Percentiles rank a stretch among this genome's conserved stretches.
Conservation (phyloP, 148 eudicot genomes). For the Rhododendron griersonianum region DNA sequence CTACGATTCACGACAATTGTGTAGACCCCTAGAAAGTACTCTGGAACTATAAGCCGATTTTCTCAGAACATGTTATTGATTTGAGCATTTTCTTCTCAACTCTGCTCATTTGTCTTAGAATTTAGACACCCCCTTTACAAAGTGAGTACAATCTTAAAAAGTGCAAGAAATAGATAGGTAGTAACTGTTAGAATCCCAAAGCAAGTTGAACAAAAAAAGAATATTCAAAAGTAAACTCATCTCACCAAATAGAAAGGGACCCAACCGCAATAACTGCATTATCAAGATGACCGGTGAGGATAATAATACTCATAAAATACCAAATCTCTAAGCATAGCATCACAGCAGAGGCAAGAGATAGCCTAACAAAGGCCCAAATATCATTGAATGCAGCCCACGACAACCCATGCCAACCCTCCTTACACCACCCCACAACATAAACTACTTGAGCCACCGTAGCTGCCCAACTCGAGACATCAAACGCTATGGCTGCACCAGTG, state of each 20-base stretch:
- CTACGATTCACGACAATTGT: neutral
- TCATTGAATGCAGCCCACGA: conserved; percentile 56
- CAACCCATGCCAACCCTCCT: conserved; percentile 69
- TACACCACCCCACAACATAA: conserved; percentile 63
- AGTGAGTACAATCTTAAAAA: neutral
- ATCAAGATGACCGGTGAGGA: conserved; percentile 62
- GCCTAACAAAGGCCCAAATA: conserved; percentile 66
- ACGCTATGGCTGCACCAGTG: conserved; percentile 63
- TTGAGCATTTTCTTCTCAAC: neutral
- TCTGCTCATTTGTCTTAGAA: neutral
- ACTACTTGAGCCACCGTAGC: conserved; percentile 38
- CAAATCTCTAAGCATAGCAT: conserved; percentile 81
- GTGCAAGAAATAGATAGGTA: neutral
- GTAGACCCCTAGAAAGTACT: neutral
- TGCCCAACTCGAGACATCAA: conserved; percentile 47
- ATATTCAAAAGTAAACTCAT: neutral
- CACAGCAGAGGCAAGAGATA: conserved; percentile 70
- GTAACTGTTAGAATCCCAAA: neutral
- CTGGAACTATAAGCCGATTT: neutral
- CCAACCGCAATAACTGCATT: conserved; percentile 72
- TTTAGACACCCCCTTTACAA: neutral
- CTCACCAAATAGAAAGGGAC: conserved; percentile 80
- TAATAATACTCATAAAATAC: conserved; percentile 65
- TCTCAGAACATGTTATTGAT: neutral
- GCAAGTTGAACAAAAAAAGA: neutral